Evolutionary conservation across 208 protist species (phyloP).

Genomic region (Leishmania braziliensis): DNA sequence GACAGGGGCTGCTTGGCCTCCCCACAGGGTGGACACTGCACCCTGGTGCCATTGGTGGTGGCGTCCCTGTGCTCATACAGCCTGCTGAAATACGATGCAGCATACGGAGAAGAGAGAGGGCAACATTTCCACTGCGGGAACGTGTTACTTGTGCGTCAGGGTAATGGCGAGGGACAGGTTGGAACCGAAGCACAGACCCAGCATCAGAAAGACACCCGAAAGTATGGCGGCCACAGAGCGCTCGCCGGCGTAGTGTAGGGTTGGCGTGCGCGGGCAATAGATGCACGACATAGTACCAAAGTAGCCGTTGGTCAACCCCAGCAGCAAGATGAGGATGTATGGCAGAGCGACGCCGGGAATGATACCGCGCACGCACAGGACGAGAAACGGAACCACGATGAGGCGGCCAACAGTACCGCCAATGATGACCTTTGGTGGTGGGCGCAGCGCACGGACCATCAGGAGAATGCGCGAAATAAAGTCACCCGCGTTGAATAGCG

Average conservation of each 20-base stretch:
- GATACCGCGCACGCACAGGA: slow-evolving; percentile 59
- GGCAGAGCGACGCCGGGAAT: slow-evolving; percentile 48
- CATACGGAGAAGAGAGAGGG: neutral
- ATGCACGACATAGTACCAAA: slow-evolving; percentile 74
- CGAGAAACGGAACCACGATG: slow-evolving; percentile 54
- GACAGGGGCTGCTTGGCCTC: neutral
- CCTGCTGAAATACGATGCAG: neutral
- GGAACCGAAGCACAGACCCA: slow-evolving; percentile 57
- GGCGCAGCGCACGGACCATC: slow-evolving; percentile 42
- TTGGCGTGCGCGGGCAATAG: slow-evolving; percentile 47
- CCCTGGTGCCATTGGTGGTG: neutral
- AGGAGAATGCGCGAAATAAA: slow-evolving; percentile 49
- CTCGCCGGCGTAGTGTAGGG: slow-evolving; percentile 56
- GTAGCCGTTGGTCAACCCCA: slow-evolving; percentile 82
- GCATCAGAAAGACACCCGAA: slow-evolving; percentile 47
- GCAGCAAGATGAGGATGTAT: slow-evolving; percentile 55
- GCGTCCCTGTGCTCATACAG: neutral
- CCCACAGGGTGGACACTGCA: neutral
- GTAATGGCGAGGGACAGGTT: slow-evolving; percentile 54
- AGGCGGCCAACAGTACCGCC: slow-evolving; percentile 49
- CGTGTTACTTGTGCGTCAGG: slow-evolving; percentile 23
- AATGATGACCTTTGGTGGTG: slow-evolving; percentile 52
- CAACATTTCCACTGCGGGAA: neutral
- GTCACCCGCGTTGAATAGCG: slow-evolving; percentile 71
- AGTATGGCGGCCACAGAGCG: slow-evolving; percentile 62